Evolutionary conservation across 768 basidiomycete species (phyloP), one percentile per base, ranked within the genome.

Genomic region (Phylloporus arenicola): DNA sequence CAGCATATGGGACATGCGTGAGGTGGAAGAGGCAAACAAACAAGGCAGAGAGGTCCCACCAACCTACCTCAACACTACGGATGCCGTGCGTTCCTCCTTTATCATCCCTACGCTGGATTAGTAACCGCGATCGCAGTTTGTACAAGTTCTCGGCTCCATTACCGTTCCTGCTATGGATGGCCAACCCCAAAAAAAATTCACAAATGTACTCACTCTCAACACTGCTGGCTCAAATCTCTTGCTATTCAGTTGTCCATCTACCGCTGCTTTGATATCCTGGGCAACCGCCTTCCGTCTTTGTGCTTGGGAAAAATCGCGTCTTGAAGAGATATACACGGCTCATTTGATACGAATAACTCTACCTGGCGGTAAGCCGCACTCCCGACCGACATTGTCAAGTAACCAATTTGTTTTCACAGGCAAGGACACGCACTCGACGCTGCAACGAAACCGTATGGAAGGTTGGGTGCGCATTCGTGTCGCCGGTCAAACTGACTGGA

Each of bases 401-500:
- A 17, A 59, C n/a, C 24, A 14, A 37, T 22, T 31, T 5, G 25
- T 45, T 47, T 42, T 45, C 44, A 9, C 30, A 72, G 76, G 76
- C 50, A 72, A 70, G 38, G 78, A 78, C 25, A 73, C 82, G 2
- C 81, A 77, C 9, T 75, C 82, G 3, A 82, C 86, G 8, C 76
- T 94, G 3, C 65, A 79, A 11, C 78, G 79, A 42, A 86, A 89
- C 9, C 78, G 79, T 51, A 79, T 92, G 75, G 94, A 97, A 65
- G 95, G 94, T 1, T 93, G 89, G 88, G 86, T 92, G 16, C 81
- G 86, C 57, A 78, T 92, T 41, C 84, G 95, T 40, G 75, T 97
- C 34, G 87, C 93, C n/a, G 94, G 95, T n/a, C 92, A 93, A 59
- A 93, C 90, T 0, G 92, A 96, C 57, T 98, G 95, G 95, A 92